Evolutionary conservation across 192 early-diverging fungal species (phyloP).

Genomic region (Haplosporangium gracile): DNA sequence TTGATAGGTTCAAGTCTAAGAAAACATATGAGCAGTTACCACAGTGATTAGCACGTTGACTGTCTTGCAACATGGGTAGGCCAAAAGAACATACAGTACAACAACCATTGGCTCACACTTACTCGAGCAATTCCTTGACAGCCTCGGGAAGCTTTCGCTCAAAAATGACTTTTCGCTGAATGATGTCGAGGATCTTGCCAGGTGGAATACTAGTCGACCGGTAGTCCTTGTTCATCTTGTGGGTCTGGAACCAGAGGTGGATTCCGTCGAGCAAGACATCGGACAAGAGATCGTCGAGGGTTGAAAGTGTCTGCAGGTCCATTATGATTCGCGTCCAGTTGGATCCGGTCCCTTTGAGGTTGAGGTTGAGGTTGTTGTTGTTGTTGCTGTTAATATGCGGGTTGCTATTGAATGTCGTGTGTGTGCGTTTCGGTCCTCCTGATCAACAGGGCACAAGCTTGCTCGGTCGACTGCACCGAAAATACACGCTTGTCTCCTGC

Average conservation of each 20-base stretch:
- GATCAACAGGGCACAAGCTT: slow-evolving; percentile 1
- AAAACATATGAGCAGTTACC: neutral
- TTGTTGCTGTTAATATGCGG: neutral
- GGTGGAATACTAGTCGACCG: slow-evolving; percentile 23
- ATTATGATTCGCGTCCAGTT: slow-evolving; percentile 26
- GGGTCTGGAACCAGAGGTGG: slow-evolving; percentile 64
- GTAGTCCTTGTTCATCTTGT: slow-evolving; percentile 64
- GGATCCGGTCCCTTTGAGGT: neutral
- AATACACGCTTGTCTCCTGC: neutral
- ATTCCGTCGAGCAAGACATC: slow-evolving; percentile 62
- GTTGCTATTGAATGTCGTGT: neutral
- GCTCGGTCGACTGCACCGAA: neutral
- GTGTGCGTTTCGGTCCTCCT: neutral
- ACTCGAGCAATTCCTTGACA: slow-evolving; percentile 59
- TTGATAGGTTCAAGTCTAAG: slow-evolving; percentile 57
- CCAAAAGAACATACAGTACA: neutral
- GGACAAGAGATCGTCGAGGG: slow-evolving; percentile 64
- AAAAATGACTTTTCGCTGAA: slow-evolving; percentile 55
- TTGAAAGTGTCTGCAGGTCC: slow-evolving; percentile 63
- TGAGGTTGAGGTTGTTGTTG: neutral
- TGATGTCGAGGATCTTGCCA: slow-evolving; percentile 51
- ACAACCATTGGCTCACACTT: slow-evolving; percentile 21
- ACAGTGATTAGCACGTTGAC: neutral
- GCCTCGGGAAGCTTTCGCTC: slow-evolving; percentile 55
- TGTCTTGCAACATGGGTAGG: neutral